Base-by-base conservation (phyloP, 192 early-diverging fungal genomes). In the Coemansia sp. region DNA sequence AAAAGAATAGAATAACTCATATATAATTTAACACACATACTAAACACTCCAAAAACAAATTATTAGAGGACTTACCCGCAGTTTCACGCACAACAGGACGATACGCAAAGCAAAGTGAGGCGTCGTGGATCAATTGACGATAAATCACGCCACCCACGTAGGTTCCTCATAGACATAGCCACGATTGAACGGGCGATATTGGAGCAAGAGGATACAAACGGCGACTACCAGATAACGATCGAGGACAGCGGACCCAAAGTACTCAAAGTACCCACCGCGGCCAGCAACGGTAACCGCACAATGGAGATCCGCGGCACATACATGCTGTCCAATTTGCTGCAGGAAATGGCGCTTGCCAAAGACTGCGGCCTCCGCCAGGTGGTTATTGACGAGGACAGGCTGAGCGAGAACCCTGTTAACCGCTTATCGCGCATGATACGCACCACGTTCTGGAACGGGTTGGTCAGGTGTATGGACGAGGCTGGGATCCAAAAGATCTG, bases 291-390 rank as follows among this genome's bases (percentile, higher is more conserved):
- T 17, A 94, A 89, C 85, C 86, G 89, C 52, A 94, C 91, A 44
- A 93, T 91, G 66, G 95, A 98, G 65, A 84, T 99, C 39, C 89
- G 96, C 7, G 97, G 96, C 38, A 97, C 96, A 1, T 99, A 99
- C 75, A 90, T 92, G 88, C 80, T 99, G 49, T 94, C 94, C 16
- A 98, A 97, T 64, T 85, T 99, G 37, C 75, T 99, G 23, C 98
- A 98, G 82, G 98, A 99, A 75, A 86, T 99, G 28, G 92, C 95
- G 6, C 77, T 98, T 26, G 98, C 98, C 3, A 78, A 88, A 21
- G 96, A 96, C 65, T 89, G 91, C 76, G 93, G 93, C 3, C 86
- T 95, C 46, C 92, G 89, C 69, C 88, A 92, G 68, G 91, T 99
- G 30, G 90, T 97, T 2, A 75, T 99, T 23, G 91, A 94, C 77